phyloP scores from a whole-genome alignment of 2,329 filamentous ascomycete genomes.

The Pseudohalonectria lignicola region DNA sequence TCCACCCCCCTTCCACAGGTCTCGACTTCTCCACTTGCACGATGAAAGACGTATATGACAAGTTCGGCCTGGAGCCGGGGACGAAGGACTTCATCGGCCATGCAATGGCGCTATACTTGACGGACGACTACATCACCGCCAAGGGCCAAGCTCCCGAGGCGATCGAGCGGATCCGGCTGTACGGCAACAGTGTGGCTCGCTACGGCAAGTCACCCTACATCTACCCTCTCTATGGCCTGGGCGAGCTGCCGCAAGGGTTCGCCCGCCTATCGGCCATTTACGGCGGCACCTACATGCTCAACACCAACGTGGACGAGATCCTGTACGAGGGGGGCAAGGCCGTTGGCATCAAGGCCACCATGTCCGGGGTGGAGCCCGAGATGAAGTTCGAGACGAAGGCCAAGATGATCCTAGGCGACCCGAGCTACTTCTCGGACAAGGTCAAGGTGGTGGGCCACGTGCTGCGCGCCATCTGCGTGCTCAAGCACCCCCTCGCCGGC shows the following conservation, averaged over 20 bases:
- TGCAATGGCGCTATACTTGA: slow-evolving; percentile 92
- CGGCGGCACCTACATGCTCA: slow-evolving; percentile 98
- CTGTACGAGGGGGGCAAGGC: slow-evolving; percentile 77
- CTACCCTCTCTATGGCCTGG: slow-evolving; percentile 95
- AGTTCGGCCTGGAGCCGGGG: slow-evolving; percentile 80
- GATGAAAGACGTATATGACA: slow-evolving; percentile 99
- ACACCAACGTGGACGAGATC: slow-evolving; percentile 86
- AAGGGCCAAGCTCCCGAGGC: slow-evolving; percentile 69
- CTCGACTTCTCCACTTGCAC: slow-evolving; percentile 68
- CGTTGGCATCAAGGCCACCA: slow-evolving; percentile 93
- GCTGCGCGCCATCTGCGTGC: slow-evolving; percentile 91
- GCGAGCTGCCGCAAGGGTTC: slow-evolving; percentile 94
- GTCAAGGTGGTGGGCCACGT: slow-evolving; percentile 80
- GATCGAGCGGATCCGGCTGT: slow-evolving; percentile 85
- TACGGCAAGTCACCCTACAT: slow-evolving; percentile 99
- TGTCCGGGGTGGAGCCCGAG: slow-evolving; percentile 71
- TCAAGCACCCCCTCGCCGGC: slow-evolving; percentile 87
- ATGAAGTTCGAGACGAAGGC: slow-evolving; percentile 96
- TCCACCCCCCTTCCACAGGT: too few relatives aligned
- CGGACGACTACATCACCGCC: slow-evolving; percentile 72
- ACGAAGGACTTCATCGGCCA: slow-evolving; percentile 97
- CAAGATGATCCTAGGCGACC: slow-evolving; percentile 91
- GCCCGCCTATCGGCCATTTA: slow-evolving; percentile 97
- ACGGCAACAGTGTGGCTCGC: slow-evolving; percentile 93
- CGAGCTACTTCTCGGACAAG: slow-evolving; percentile 91